Percentiles rank a stretch among this genome's conserved stretches.
These are phyloP conservation scores for Allodekkera sacchari DNA, from an alignment of 805 yeast genomes.

Conservation along the genomic window DNA sequence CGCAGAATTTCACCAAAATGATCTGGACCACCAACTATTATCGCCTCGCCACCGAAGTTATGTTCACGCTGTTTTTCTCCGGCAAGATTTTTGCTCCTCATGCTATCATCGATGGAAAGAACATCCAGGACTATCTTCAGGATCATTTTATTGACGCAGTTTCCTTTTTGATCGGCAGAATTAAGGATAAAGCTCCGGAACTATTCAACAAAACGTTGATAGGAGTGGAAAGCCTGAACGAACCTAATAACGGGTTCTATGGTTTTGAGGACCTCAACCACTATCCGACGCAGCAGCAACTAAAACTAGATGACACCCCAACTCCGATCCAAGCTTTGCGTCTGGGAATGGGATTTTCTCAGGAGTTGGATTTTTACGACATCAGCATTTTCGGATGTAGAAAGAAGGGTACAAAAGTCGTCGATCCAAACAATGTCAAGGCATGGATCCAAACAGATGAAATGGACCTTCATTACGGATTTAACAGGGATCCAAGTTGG, in stretches of 20 bases:
- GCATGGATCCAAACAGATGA: constrained; percentile 62
- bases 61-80: constrained; percentile 81
- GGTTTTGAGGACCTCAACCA: constrained; percentile 49
- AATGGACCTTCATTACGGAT: constrained; percentile 60
- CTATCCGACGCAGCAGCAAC: constrained; percentile 53
- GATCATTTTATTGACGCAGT: constrained; percentile 49
- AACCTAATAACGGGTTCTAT: constrained; percentile 71
- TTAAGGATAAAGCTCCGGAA: constrained; percentile 34
- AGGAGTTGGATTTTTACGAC: constrained; percentile 59
- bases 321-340: constrained; percentile 66
- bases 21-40: constrained; percentile 86
- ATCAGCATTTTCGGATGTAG: constrained; percentile 73
- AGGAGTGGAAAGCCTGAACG: constrained; percentile 84
- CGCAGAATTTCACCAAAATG: constrained; percentile 64
- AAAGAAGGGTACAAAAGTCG: constrained; percentile 42
- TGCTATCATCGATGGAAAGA: constrained; percentile 57
- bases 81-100: constrained; percentile 75
- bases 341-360: constrained; percentile 70
- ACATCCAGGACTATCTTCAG: constrained; percentile 75
- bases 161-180: constrained; percentile 33
- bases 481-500: constrained; percentile 62
- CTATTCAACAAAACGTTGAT: constrained; percentile 41
- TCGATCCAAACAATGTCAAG: constrained; percentile 58
- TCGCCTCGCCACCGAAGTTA: constrained; percentile 64
- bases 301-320: constrained; percentile 77